Evolutionary conservation across 2,329 filamentous ascomycete species (phyloP).

Genomic region (Fusarium sp.): DNA sequence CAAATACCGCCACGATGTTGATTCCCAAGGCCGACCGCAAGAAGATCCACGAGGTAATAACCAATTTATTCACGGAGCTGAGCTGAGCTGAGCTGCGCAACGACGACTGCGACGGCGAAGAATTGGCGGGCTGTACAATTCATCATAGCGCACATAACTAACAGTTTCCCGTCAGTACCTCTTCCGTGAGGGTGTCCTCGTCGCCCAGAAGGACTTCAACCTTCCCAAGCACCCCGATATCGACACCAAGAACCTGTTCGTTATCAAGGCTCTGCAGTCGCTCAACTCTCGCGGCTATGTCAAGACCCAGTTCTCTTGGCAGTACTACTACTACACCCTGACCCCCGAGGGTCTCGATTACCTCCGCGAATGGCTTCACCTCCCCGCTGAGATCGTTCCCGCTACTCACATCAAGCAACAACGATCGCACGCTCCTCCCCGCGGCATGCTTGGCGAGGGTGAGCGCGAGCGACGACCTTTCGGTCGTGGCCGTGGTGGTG

Average conservation of each 20-base stretch:
- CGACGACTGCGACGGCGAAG: slow-evolving; percentile 14
- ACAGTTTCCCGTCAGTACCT: slow-evolving; percentile 74
- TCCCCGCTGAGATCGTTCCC: slow-evolving; percentile 98
- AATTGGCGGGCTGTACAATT: slow-evolving; percentile 35
- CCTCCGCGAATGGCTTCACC: slow-evolving; percentile 99
- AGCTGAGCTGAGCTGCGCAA: not conserved
- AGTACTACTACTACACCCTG: slow-evolving; percentile 99
- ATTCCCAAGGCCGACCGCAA: slow-evolving; percentile 99
- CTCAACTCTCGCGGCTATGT: slow-evolving; percentile 97
- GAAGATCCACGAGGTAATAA: slow-evolving; percentile 89
- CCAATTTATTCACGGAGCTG: not conserved
- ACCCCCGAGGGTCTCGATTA: slow-evolving; percentile 99
- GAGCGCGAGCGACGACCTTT: slow-evolving; percentile 85
- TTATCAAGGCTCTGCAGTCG: slow-evolving; percentile 99
- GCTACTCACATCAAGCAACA: slow-evolving; percentile 99
- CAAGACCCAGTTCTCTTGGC: slow-evolving; percentile 99
- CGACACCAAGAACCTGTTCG: slow-evolving; percentile 99
- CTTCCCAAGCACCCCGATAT: slow-evolving; percentile 97
- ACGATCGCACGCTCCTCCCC: slow-evolving; percentile 96
- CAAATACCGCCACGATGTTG: slow-evolving; percentile 79
- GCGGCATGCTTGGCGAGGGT: slow-evolving; percentile 95
- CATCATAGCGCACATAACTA: slow-evolving; percentile 33
- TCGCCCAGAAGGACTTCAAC: slow-evolving; percentile 99
- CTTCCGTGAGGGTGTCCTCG: slow-evolving; percentile 92
- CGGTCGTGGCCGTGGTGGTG: slow-evolving; percentile 80